Percentiles rank a stretch among this genome's conserved stretches.
These are phyloP conservation scores for Chaetomium cochliodes DNA, from an alignment of 495 filamentous ascomycete species.

Conservation along the genomic window DNA sequence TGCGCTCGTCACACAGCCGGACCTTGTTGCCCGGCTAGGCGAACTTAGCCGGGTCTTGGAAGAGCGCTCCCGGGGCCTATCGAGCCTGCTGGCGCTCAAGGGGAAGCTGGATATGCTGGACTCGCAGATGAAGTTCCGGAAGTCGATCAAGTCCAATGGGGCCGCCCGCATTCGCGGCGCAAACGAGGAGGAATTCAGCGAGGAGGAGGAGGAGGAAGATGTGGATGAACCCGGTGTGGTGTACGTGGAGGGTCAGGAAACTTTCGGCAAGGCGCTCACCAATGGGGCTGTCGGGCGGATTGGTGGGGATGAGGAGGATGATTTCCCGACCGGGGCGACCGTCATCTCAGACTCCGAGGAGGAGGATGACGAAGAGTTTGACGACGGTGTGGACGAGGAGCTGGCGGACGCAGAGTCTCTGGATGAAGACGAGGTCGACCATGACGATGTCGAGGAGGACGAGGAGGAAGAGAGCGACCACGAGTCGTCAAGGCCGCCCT, in stretches of 20 bases:
- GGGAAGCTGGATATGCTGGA: constrained; percentile 89
- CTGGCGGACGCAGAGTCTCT: constrained; percentile 34
- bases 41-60: constrained; percentile 81
- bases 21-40: constrained; percentile 70
- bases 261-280: constrained; percentile 42
- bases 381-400: constrained; percentile 35
- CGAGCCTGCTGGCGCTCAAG: constrained; percentile 80
- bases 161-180: constrained; percentile 40
- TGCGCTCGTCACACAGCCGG: constrained; percentile 77
- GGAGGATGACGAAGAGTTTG: constrained; percentile 36
- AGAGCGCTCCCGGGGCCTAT: constrained; percentile 77
- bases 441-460: constrained; percentile 43
- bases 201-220: constrained; percentile 65
- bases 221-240: constrained; percentile 60
- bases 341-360: constrained; percentile 34
- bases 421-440: constrained; percentile 43
- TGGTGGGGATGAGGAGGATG: constrained; percentile 32
- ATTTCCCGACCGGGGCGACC: constrained; percentile 26
- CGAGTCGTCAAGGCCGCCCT: constrained; percentile 35
- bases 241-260: constrained; percentile 80
- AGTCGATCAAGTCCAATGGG: constrained; percentile 51
- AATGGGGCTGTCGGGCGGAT: constrained; percentile 39
- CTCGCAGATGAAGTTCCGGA: constrained; percentile 78
- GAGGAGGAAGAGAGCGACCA: constrained; percentile 36
- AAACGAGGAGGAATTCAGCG: constrained; percentile 75